Evolutionary conservation across 106 monocot genomes (phyloP).

Genomic region (Triglochin maritima): DNA sequence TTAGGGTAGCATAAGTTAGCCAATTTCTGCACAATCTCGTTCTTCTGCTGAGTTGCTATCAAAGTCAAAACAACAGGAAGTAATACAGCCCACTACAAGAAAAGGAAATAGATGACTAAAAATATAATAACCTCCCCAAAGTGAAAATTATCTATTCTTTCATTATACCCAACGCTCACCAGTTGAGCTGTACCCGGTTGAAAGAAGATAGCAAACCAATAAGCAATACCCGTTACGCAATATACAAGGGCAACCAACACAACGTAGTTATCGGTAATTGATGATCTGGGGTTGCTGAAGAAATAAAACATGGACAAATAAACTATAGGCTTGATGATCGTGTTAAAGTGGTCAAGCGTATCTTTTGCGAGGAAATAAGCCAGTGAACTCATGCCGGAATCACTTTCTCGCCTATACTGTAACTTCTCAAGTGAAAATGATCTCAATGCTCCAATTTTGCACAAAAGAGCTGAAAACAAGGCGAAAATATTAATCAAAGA

Average conservation of each 20-base stretch:
- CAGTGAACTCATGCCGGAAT: slow-evolving; percentile 87
- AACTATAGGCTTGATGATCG: slow-evolving; percentile 72
- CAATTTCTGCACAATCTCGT: slow-evolving; percentile 16
- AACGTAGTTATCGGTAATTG: slow-evolving; percentile 54
- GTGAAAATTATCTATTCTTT: not conserved
- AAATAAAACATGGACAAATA: slow-evolving; percentile 95
- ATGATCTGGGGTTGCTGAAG: slow-evolving; percentile 85
- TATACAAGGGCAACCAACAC: slow-evolving; percentile 69
- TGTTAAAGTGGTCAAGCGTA: slow-evolving; percentile 84
- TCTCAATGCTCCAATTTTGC: slow-evolving; percentile 79
- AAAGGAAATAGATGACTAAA: not conserved
- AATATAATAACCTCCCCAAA: not conserved
- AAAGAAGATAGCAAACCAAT: slow-evolving; percentile 75
- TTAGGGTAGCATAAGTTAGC: slow-evolving; percentile 76
- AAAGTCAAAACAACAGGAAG: slow-evolving; percentile 81
- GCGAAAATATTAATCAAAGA: not conserved
- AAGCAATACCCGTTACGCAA: slow-evolving; percentile 85
- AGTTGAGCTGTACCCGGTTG: slow-evolving; percentile 80
- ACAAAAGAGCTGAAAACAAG: slow-evolving; percentile 60
- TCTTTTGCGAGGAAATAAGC: slow-evolving; percentile 89
- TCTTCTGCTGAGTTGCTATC: slow-evolving; percentile 46
- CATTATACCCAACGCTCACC: slow-evolving; percentile 18
- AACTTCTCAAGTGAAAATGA: slow-evolving; percentile 78
- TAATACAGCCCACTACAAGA: slow-evolving; percentile 80
- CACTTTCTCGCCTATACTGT: slow-evolving; percentile 70